phyloP scores from a whole-genome alignment of 352 stramenopile genomes.

The Pythium coloratum region DNA sequence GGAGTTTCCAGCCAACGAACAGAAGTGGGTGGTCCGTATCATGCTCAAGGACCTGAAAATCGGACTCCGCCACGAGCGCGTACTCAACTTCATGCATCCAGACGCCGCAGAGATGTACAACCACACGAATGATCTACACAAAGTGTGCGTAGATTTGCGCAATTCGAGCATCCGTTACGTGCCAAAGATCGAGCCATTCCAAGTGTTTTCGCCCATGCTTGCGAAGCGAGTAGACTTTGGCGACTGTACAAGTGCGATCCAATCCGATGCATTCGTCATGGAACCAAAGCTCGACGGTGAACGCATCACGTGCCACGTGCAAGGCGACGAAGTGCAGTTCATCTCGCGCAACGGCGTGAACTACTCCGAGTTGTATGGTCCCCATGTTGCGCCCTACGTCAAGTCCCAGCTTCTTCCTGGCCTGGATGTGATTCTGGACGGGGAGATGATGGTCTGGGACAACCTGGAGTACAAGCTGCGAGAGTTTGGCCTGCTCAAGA shows the following conservation, averaged over 20 bases:
- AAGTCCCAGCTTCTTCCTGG: constrained; percentile 54
- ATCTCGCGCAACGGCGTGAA: constrained; percentile 87
- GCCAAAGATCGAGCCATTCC: constrained; percentile 74
- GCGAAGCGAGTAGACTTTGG: constrained; percentile 86
- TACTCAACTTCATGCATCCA: constrained; percentile 79
- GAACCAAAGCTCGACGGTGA: constrained; percentile 87
- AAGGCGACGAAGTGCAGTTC: constrained; percentile 63
- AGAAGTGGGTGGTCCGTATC: constrained; percentile 85
- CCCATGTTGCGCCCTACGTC: constrained; percentile 60
- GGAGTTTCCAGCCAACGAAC: constrained; percentile 69
- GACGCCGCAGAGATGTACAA: constrained; percentile 88
- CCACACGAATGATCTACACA: constrained; percentile 82
- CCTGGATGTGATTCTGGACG: constrained; percentile 79
- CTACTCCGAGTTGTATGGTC: constrained; percentile 73
- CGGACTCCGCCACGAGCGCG: constrained; percentile 73
- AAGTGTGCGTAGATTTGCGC: constrained; percentile 68
- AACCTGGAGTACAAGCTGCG: constrained; percentile 71
- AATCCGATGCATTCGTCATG: constrained; percentile 73
- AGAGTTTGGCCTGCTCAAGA: constrained; percentile 83
- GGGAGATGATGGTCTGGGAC: constrained; percentile 90
- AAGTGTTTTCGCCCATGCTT: constrained; percentile 87
- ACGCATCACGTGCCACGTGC: constrained; percentile 79
- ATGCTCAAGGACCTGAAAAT: constrained; percentile 89
- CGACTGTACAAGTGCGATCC: constrained; percentile 72
- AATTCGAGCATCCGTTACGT: constrained; percentile 84